Evolutionary conservation across 2,329 filamentous ascomycete genomes (phyloP).

Genomic region (Monosporascus sp.): DNA sequence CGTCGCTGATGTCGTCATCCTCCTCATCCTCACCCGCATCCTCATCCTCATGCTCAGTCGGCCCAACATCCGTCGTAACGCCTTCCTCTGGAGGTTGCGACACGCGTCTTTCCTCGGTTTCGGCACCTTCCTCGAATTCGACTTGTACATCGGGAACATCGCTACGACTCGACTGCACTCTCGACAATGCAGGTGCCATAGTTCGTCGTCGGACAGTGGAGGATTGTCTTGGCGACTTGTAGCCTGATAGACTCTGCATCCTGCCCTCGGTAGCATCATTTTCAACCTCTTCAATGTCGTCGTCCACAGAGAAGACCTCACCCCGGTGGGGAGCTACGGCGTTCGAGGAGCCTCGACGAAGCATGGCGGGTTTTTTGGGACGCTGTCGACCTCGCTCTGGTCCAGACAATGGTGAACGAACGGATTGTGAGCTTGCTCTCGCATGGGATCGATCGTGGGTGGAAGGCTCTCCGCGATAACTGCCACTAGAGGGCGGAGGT

Average conservation of each 20-base stretch:
- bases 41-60: slow-evolving; percentile 23
- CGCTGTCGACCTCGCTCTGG: slow-evolving; percentile 47
- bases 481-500: slow-evolving; percentile 20
- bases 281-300: slow-evolving; percentile 76
- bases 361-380: slow-evolving; percentile 67
- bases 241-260: slow-evolving; percentile 35
- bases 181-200: slow-evolving; percentile 32
- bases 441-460: slow-evolving; percentile 35
- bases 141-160: slow-evolving; percentile 24
- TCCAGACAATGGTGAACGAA: slow-evolving; percentile 41
- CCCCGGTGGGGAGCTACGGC: slow-evolving; percentile 69
- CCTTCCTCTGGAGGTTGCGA: slow-evolving; percentile 33
- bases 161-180: slow-evolving; percentile 37
- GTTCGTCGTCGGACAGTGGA: slow-evolving; percentile 35
- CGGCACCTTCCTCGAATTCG: slow-evolving; percentile 23
- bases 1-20: slow-evolving; percentile 74
- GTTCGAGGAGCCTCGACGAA: slow-evolving; percentile 70
- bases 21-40: slow-evolving; percentile 57
- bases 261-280: slow-evolving; percentile 51
- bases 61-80: slow-evolving; percentile 11
- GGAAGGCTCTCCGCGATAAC: slow-evolving; percentile 30
- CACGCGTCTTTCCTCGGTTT: slow-evolving; percentile 27
- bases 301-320: slow-evolving; percentile 85
- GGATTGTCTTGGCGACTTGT: slow-evolving; percentile 22
- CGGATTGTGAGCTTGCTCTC: slow-evolving; percentile 28